A percentile compares a stretch with the other conserved stretches of the same genome.
Evolutionary conservation across 2,329 filamentous ascomycete genomes (phyloP).

Genomic region (Monosporascus sp.): DNA sequence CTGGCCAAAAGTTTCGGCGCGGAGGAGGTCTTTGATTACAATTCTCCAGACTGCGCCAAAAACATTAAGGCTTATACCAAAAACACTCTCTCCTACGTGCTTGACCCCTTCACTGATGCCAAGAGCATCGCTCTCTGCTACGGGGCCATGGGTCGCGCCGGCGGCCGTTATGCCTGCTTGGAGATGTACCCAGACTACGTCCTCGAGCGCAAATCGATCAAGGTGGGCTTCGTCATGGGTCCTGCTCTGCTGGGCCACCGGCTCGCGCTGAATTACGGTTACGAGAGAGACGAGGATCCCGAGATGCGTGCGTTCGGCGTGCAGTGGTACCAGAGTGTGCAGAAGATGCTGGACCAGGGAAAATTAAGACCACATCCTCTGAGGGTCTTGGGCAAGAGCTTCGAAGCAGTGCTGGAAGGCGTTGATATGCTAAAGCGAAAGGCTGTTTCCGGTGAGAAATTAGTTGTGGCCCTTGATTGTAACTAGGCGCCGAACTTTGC

Average conservation of each 20-base stretch:
- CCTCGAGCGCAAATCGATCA: conserved; percentile 4
- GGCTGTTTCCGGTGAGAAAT: conserved; percentile 9
- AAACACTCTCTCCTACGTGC: conserved; percentile 25
- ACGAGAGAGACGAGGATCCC: conserved; percentile 4
- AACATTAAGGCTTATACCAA: conserved; percentile 29
- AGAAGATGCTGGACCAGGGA: conserved; percentile 5
- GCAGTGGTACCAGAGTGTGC: conserved; percentile 3
- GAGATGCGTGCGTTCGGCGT: conserved; percentile 1
- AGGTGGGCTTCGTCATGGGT: conserved; percentile 6
- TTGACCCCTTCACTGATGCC: conserved; percentile 31
- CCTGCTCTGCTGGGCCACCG: conserved; percentile 3
- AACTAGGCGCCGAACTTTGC: background rate
- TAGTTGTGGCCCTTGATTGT: conserved; percentile 7
- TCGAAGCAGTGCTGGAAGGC: conserved; percentile 4
- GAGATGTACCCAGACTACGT: conserved; percentile 5
- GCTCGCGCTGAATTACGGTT: conserved; percentile 2
- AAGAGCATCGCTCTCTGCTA: conserved; percentile 28
- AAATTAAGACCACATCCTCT: conserved; percentile 6
- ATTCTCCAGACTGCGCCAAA: background rate
- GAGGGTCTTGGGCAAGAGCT: conserved; percentile 1
- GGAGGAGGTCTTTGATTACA: conserved; percentile 30
- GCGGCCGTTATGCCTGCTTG: conserved; percentile 18
- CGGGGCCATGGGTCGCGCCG: conserved; percentile 25
- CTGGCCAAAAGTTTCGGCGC: conserved; percentile 30
- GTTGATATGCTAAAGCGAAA: conserved; percentile 3